Evolutionary conservation across 148 eudicot species (phyloP).

Genomic region (Pouteria glomerata): DNA sequence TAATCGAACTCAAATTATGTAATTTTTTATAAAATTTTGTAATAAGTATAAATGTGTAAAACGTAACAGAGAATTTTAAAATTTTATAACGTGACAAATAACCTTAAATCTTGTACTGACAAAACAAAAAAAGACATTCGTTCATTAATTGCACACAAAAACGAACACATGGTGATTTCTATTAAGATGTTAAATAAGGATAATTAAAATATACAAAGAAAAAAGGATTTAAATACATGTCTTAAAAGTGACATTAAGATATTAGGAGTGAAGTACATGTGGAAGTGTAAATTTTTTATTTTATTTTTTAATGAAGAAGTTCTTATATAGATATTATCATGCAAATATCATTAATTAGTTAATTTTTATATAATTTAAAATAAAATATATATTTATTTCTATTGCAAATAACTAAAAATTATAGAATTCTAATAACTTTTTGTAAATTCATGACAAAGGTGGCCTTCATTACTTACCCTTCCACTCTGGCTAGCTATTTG

Average conservation of each 20-base stretch:
- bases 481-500: neutral
- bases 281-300: neutral
- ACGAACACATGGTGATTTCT: neutral
- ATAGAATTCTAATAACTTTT: neutral
- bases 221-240: neutral
- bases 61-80: too few species aligned
- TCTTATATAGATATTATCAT: neutral
- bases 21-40: neutral
- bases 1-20: too few species aligned
- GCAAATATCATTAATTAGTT: neutral
- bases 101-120: neutral
- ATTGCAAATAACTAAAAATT: too few species aligned
- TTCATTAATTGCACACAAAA: neutral
- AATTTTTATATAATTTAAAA: too few species aligned
- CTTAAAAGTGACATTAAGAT: neutral
- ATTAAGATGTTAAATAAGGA: neutral
- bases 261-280: neutral
- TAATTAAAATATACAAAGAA: neutral
- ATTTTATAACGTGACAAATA: neutral
- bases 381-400: too few species aligned
- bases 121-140: neutral
- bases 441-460: neutral
- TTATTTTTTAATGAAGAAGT: neutral
- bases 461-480: neutral
- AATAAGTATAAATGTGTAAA: too few species aligned